These are phyloP conservation scores for Penicillium daleae DNA, from an alignment of 495 filamentous ascomycete genomes.

Conservation along the genomic window DNA sequence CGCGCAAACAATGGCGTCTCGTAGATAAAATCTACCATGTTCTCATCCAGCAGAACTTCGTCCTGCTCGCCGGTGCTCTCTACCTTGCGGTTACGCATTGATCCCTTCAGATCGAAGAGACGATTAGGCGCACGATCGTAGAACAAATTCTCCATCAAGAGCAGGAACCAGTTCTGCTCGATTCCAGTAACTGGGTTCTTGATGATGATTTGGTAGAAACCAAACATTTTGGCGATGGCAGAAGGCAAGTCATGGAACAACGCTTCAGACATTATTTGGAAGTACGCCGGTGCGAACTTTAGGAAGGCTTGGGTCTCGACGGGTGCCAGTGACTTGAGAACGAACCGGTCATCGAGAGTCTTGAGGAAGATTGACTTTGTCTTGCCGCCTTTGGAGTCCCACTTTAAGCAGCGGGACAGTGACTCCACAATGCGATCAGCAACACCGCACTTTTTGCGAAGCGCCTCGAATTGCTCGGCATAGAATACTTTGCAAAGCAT, in stretches of 20 bases:
- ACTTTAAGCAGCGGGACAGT: slow-evolving; percentile 91
- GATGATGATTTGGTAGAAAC: slow-evolving; percentile 96
- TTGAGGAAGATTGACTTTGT: slow-evolving; percentile 98
- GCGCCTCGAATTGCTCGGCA: slow-evolving; percentile 95
- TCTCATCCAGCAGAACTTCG: slow-evolving; percentile 96
- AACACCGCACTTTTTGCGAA: slow-evolving; percentile 89
- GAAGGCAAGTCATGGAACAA: slow-evolving; percentile 96
- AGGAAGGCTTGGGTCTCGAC: slow-evolving; percentile 94
- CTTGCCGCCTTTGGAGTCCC: slow-evolving; percentile 98
- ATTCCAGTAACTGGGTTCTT: slow-evolving; percentile 90
- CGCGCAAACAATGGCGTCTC: slow-evolving; percentile 92
- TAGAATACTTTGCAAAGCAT: slow-evolving; percentile 99
- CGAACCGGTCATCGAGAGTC: slow-evolving; percentile 91
- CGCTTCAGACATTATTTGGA: slow-evolving; percentile 93
- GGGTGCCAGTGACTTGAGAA: slow-evolving; percentile 85
- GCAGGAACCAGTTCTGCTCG: slow-evolving; percentile 92
- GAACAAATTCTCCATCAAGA: slow-evolving; percentile 99
- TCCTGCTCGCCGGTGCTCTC: slow-evolving; percentile 93
- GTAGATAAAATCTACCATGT: slow-evolving; percentile 99
- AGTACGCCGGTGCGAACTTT: slow-evolving; percentile 94
- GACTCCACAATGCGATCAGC: slow-evolving; percentile 94
- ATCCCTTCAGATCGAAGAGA: slow-evolving; percentile 98
- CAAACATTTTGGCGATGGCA: slow-evolving; percentile 98
- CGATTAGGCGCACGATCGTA: slow-evolving; percentile 89
- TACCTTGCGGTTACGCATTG: slow-evolving; percentile 96